Percentiles rank a stretch among this genome's conserved stretches.
phyloP scores from a whole-genome alignment of 345 rosid genomes.

The Murraya koenigii region DNA sequence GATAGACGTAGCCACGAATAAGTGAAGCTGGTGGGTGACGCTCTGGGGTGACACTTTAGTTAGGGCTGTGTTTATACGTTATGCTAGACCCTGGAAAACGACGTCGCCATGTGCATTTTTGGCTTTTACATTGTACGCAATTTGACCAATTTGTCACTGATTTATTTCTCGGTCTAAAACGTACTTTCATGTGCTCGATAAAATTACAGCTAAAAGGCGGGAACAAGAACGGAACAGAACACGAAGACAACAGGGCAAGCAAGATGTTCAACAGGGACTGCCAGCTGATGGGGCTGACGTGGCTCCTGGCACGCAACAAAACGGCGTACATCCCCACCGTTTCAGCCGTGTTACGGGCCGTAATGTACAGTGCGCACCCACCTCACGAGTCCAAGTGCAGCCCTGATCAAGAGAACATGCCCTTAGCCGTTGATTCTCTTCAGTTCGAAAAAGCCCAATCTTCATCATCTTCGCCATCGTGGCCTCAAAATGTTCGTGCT shows the following conservation, averaged over 20 bases:
- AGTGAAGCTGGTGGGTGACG: conserved; percentile 7
- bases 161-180: not conserved
- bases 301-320: conserved; percentile 95
- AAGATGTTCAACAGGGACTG: conserved; percentile 93
- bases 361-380: conserved; percentile 86
- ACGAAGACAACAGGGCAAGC: conserved; percentile 52
- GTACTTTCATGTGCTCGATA: not conserved
- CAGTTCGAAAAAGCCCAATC: conserved; percentile 60
- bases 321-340: conserved; percentile 96
- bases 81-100: conserved; percentile 35
- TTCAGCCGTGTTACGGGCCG: conserved; percentile 89
- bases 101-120: conserved; percentile 24
- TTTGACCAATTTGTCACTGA: not conserved
- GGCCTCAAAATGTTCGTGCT: not conserved
- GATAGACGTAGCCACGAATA: not conserved
- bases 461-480: conserved; percentile 24
- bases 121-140: conserved; percentile 34
- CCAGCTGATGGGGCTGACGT: conserved; percentile 97
- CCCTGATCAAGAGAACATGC: conserved; percentile 99
- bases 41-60: no score
- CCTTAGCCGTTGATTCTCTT: conserved; percentile 95
- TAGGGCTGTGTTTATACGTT: conserved; percentile 9
- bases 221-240: conserved; percentile 41
- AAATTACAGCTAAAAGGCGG: conserved; percentile 27
- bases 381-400: conserved; percentile 79